phyloP scores from a whole-genome alignment of 495 filamentous ascomycete species.

The Neurospora hispaniola region DNA sequence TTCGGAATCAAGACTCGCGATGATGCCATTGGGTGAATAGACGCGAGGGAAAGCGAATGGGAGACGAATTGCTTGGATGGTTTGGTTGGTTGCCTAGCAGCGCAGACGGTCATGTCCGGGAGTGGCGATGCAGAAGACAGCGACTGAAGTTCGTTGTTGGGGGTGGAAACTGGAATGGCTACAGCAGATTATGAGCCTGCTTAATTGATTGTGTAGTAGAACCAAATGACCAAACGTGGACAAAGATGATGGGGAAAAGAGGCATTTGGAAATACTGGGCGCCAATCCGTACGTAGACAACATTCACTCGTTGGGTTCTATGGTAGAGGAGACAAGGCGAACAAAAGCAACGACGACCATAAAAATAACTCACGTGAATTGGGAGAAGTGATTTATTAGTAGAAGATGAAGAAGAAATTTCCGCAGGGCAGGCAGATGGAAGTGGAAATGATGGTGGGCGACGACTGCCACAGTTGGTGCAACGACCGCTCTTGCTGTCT shows the following conservation, averaged over 20 bases:
- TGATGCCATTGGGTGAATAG: not conserved
- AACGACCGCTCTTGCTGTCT: not conserved
- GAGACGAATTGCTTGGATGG: not conserved
- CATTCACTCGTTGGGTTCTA: too few species aligned
- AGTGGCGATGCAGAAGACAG: not conserved
- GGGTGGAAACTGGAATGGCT: not conserved
- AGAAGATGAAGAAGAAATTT: too few species aligned
- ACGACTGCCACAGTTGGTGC: not conserved
- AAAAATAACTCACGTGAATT: too few species aligned
- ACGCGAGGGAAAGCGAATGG: not conserved
- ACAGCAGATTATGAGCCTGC: not conserved
- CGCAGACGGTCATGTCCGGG: not conserved
- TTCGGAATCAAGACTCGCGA: not conserved
- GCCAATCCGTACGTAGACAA: too few species aligned
- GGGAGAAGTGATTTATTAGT: too few species aligned
- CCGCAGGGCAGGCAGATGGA: not conserved
- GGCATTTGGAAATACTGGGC: too few species aligned
- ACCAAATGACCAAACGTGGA: too few species aligned
- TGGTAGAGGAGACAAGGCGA: too few species aligned
- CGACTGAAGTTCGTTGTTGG: not conserved
- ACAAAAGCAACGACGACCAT: too few species aligned
- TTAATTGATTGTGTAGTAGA: not conserved
- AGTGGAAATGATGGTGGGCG: not conserved
- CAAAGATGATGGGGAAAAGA: too few species aligned
- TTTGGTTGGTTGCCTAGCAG: not conserved